These are phyloP conservation scores for Rhinocladiella mackenziei DNA, from an alignment of 2,329 filamentous ascomycete species.

Conservation along the genomic window DNA sequence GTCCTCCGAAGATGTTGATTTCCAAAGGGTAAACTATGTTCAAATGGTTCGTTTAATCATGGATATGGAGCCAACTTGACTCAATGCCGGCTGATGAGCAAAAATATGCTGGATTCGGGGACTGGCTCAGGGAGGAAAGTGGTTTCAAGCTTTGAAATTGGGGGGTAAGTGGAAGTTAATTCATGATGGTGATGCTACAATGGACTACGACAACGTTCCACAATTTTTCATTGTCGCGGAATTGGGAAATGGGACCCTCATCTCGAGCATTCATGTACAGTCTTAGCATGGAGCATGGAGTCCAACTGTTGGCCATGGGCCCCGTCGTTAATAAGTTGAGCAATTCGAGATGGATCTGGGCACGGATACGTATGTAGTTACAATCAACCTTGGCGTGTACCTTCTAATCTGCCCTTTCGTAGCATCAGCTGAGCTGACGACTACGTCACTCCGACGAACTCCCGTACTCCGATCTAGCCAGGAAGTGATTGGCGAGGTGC, in stretches of 20 bases:
- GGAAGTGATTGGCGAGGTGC: too few species aligned
- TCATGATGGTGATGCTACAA: background rate
- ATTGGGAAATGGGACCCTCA: background rate
- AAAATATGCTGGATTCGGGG: slow-evolving; percentile 46
- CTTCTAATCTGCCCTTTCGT: too few species aligned
- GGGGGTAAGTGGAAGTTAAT: too few species aligned
- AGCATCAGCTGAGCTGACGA: too few species aligned
- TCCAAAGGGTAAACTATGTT: slow-evolving; percentile 47
- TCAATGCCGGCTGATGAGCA: slow-evolving; percentile 42
- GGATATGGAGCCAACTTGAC: slow-evolving; percentile 48
- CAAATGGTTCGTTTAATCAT: slow-evolving; percentile 48
- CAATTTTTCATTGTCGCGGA: background rate
- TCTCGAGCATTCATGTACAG: background rate
- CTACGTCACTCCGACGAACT: too few species aligned
- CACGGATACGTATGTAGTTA: slow-evolving; percentile 2
- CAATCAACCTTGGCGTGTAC: too few species aligned
- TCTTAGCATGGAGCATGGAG: slow-evolving; percentile 7
- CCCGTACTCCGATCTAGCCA: too few species aligned
- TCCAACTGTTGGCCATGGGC: background rate
- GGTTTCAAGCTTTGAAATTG: slow-evolving; percentile 31
- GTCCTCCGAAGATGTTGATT: slow-evolving; percentile 20
- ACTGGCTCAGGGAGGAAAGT: slow-evolving; percentile 49
- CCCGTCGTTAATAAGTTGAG: background rate
- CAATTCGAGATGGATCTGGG: background rate
- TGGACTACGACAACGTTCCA: background rate